Conservation (phyloP, 1,284 basidiomycete genomes). For the Schizophyllum commune region DNA sequence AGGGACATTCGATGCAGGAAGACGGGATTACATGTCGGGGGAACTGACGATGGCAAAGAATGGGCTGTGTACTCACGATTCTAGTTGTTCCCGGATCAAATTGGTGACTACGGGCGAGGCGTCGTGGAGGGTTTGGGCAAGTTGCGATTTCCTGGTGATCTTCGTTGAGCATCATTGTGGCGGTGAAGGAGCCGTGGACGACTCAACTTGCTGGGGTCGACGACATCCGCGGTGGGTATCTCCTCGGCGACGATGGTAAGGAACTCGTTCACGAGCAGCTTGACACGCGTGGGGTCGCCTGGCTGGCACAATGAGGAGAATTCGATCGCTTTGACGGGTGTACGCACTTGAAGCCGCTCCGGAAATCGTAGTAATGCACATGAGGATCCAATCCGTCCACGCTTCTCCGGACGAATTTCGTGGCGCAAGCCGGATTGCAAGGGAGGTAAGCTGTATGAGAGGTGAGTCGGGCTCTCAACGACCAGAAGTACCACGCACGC, state of each 20-base stretch:
- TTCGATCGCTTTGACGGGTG: constrained; percentile 18
- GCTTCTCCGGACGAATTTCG: constrained; percentile 28
- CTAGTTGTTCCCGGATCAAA: not conserved
- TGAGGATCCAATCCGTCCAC: constrained; percentile 72
- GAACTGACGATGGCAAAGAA: too few relatives aligned
- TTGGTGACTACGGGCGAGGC: constrained; percentile 23
- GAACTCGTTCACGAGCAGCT: constrained; percentile 54
- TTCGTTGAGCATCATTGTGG: not conserved
- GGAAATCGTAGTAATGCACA: constrained; percentile 32
- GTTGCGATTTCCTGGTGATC: constrained; percentile 23
- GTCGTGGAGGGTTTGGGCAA: constrained; percentile 54
- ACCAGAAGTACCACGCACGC: constrained; percentile 28
- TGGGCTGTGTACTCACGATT: not conserved
- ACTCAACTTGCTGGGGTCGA: constrained; percentile 77
- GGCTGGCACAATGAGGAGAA: not conserved
- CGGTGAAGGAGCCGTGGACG: constrained; percentile 19
- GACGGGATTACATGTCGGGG: too few relatives aligned
- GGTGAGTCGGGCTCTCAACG: not conserved
- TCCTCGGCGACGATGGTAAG: constrained; percentile 82
- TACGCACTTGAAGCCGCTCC: constrained; percentile 42
- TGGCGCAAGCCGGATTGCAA: constrained; percentile 67
- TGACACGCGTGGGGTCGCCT: not conserved
- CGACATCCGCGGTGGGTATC: constrained; percentile 62
- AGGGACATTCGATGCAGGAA: too few relatives aligned
- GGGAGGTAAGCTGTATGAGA: constrained; percentile 40